phyloP scores from a whole-genome alignment of 1,139 yeast species.

The Nakaseomyces bracarensis region DNA sequence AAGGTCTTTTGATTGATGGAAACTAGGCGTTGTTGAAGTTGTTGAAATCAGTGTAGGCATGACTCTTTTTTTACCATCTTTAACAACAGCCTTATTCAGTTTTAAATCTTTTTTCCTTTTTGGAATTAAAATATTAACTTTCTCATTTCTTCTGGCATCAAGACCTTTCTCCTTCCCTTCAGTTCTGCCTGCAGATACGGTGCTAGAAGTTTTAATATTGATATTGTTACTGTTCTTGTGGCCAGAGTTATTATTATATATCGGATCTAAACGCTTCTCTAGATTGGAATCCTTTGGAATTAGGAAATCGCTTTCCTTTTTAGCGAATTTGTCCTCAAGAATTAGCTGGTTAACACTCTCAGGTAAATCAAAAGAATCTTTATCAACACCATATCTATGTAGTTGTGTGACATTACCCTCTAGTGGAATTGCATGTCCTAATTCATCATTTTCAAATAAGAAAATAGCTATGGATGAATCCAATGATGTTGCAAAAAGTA shows the following conservation, averaged over 20 bases:
- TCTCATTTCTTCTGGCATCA: slow-evolving; percentile 11
- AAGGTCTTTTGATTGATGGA: slow-evolving; percentile 8
- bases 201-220: slow-evolving; percentile 13
- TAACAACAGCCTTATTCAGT: slow-evolving; percentile 26
- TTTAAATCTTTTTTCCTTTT: slow-evolving; percentile 26
- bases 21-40: slow-evolving; percentile 4
- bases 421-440: slow-evolving; percentile 62
- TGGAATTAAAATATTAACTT: slow-evolving; percentile 24
- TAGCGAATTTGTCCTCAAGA: slow-evolving; percentile 50
- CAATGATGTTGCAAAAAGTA: slow-evolving; percentile 64
- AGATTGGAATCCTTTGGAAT: slow-evolving; percentile 11
- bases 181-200: slow-evolving; percentile 14
- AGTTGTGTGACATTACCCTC: slow-evolving; percentile 63
- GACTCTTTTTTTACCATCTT: slow-evolving; percentile 73
- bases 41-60: slow-evolving; percentile 72
- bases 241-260: too few relatives aligned
- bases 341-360: slow-evolving; percentile 74
- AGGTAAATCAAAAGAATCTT: slow-evolving; percentile 76
- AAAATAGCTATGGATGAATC: slow-evolving; percentile 80
- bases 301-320: slow-evolving; percentile 10
- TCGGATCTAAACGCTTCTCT: slow-evolving; percentile 19
- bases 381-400: slow-evolving; percentile 79
- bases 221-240: too few relatives aligned
- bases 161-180: slow-evolving; percentile 3
- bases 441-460: slow-evolving; percentile 57